phyloP scores from a whole-genome alignment of 257 asterid genomes.

The Gentiana macrophylla region DNA sequence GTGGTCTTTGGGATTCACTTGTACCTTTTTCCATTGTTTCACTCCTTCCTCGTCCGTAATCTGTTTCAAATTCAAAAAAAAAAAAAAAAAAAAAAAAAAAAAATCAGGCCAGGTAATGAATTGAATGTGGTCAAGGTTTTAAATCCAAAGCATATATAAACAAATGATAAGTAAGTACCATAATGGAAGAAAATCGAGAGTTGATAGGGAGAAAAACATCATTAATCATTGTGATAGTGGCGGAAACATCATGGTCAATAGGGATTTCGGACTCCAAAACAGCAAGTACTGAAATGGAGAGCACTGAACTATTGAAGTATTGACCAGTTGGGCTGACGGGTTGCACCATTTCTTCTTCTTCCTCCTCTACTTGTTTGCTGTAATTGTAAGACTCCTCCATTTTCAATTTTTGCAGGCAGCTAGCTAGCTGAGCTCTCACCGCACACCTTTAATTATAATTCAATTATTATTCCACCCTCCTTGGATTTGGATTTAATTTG shows the following conservation, averaged over 20 bases:
- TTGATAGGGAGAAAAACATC: constrained; percentile 28
- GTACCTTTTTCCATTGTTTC: constrained; percentile 25
- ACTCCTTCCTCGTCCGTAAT: constrained; percentile 19
- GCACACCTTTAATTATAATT: background rate
- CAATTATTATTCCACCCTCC: background rate
- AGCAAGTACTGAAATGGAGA: constrained; percentile 19
- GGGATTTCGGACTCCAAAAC: constrained; percentile 29
- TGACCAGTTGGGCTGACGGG: constrained; percentile 34
- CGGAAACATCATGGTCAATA: constrained; percentile 14
- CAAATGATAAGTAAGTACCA: constrained; percentile 13
- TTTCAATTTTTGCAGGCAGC: too few relatives aligned
- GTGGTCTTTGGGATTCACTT: constrained; percentile 24
- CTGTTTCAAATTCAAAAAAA: constrained; percentile 6
- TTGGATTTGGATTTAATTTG: background rate
- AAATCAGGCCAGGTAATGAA: background rate
- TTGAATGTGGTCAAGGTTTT: too few relatives aligned
- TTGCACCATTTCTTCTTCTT: constrained; percentile 1
- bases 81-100: background rate
- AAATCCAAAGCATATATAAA: too few relatives aligned
- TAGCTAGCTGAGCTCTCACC: too few relatives aligned
- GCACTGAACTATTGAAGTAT: constrained; percentile 23
- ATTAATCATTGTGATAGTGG: constrained; percentile 4
- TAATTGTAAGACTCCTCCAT: background rate
- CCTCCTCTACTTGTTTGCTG: background rate
- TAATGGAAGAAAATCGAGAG: constrained; percentile 35